A percentile compares a stretch with the other conserved stretches of the same genome.
Evolutionary conservation across 1,139 yeast species (phyloP).

Genomic region (Scheffersomyces insectosa): DNA sequence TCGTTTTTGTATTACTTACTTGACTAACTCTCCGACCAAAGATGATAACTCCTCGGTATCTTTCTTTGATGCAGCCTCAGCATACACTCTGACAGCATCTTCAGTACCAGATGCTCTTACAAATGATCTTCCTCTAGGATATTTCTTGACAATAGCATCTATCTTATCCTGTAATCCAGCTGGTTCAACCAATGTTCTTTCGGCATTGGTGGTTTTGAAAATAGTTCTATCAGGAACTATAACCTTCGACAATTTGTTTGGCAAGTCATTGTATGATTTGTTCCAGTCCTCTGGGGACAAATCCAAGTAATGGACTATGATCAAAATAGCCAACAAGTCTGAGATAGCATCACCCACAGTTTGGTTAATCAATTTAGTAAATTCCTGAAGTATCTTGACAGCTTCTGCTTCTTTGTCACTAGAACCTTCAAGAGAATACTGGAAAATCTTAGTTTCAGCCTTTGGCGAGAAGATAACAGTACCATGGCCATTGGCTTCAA

Average conservation of each 20-base stretch:
- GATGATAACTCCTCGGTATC: constrained; percentile 34
- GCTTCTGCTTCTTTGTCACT: constrained; percentile 38
- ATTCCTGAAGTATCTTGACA: constrained; percentile 51
- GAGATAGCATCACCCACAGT: constrained; percentile 97
- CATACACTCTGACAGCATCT: constrained; percentile 93
- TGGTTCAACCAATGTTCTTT: constrained; percentile 77
- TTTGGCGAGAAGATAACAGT: constrained; percentile 79
- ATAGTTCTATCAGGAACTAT: constrained; percentile 77
- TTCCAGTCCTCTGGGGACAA: constrained; percentile 74
- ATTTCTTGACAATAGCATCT: constrained; percentile 62
- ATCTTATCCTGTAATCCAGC: constrained; percentile 73
- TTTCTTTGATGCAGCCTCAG: constrained; percentile 67
- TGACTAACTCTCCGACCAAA: constrained; percentile 35
- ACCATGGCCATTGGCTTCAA: constrained; percentile 99
- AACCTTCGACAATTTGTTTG: constrained; percentile 80
- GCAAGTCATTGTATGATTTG: constrained; percentile 74
- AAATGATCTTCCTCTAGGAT: constrained; percentile 73
- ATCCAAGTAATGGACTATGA: constrained; percentile 58
- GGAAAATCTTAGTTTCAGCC: constrained; percentile 41
- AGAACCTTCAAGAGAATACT: constrained; percentile 20
- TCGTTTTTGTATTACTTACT: constrained; percentile 8
- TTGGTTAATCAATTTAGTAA: constrained; percentile 80
- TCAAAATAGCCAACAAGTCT: constrained; percentile 76
- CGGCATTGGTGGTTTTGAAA: constrained; percentile 89
- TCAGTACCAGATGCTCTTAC: constrained; percentile 98